These are phyloP conservation scores for Cynara cardunculus DNA, from an alignment of 129 eudicot genomes.

Conservation along the genomic window DNA sequence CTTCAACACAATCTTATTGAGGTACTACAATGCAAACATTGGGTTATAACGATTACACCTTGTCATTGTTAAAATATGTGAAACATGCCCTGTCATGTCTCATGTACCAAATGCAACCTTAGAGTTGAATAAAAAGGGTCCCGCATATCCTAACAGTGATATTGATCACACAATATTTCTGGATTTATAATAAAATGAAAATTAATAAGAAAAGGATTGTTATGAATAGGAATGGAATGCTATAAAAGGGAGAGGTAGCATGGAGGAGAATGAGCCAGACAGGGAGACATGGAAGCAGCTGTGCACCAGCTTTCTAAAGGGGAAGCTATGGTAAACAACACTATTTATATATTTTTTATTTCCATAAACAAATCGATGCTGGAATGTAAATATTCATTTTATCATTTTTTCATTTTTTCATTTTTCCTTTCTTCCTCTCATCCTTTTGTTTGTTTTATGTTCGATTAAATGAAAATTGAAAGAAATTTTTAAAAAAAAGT, in stretches of 20 bases:
- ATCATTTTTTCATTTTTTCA: too few species aligned
- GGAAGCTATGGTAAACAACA: slow-evolving; percentile 45
- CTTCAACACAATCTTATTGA: slow-evolving; percentile 50
- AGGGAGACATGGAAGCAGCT: slow-evolving; percentile 76
- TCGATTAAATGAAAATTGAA: neutral
- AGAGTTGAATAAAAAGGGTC: neutral
- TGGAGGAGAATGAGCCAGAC: slow-evolving; percentile 68
- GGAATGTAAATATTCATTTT: slow-evolving; percentile 23
- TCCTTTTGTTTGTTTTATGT: neutral
- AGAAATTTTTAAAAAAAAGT: neutral
- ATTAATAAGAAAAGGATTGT: neutral
- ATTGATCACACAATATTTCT: neutral
- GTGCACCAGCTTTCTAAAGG: slow-evolving; percentile 82
- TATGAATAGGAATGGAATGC: slow-evolving; percentile 11
- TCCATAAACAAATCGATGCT: slow-evolving; percentile 4
- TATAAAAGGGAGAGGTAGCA: slow-evolving; percentile 28
- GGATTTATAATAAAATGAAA: neutral
- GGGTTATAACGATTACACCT: neutral
- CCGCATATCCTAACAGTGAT: neutral
- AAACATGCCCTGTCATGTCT: neutral
- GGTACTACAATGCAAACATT: slow-evolving; percentile 31
- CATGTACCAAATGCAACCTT: neutral
- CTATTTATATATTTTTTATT: slow-evolving; percentile 14
- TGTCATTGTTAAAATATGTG: neutral
- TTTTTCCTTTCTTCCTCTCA: neutral